Evolutionary conservation across 148 eudicot species (phyloP).

Genomic region (Polygonum maritimum): DNA sequence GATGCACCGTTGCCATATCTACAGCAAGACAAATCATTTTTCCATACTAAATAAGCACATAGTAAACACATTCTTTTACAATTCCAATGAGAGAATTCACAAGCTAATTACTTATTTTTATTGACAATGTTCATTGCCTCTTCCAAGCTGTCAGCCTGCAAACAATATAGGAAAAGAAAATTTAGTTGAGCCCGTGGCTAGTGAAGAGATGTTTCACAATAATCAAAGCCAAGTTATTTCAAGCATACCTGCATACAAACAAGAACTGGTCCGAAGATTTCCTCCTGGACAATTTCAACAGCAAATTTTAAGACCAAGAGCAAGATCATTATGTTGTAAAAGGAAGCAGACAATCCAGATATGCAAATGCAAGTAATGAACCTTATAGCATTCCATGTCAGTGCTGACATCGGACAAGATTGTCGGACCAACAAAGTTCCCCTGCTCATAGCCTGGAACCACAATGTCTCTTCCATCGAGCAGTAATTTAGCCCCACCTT

Average conservation of each 20-base stretch:
- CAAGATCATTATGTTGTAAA: background rate
- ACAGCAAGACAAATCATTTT: constrained; percentile 3
- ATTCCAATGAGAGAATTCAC: background rate
- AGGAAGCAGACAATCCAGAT: background rate
- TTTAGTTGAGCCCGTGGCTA: background rate
- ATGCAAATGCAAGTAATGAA: constrained; percentile 11
- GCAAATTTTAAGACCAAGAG: background rate
- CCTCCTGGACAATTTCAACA: constrained; percentile 50
- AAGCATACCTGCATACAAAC: constrained; percentile 80
- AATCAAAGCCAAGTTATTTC: background rate
- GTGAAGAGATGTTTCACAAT: background rate
- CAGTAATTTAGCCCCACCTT: constrained; percentile 71
- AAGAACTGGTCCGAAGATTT: constrained; percentile 96
- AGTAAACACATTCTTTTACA: background rate
- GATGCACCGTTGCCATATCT: constrained; percentile 96
- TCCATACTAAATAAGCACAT: background rate
- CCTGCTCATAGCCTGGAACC: constrained; percentile 92
- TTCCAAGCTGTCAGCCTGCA: constrained; percentile 87
- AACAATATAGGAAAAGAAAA: background rate
- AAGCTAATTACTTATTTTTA: constrained; percentile 53
- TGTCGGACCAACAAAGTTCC: constrained; percentile 93
- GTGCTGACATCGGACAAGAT: constrained; percentile 73
- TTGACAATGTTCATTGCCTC: constrained; percentile 84
- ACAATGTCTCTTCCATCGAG: constrained; percentile 81
- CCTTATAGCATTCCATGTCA: constrained; percentile 98